Base-by-base conservation (phyloP, 23 red algal genomes). In the Gracilariopsis chorda region DNA sequence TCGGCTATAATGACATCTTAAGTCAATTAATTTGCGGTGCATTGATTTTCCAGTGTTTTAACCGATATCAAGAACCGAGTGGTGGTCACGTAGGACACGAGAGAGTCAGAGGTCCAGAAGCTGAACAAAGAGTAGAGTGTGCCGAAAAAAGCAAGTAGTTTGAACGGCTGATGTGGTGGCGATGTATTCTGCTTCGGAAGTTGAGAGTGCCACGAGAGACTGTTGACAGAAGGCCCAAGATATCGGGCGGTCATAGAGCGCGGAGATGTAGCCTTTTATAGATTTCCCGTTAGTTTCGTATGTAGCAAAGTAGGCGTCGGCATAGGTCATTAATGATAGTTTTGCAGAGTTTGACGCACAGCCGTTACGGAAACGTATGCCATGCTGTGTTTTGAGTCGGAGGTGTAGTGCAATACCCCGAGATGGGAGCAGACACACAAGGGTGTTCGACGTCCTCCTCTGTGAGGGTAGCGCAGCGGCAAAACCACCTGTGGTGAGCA, bases 1-100 rank as follows among this genome's bases (percentile, higher is more conserved):
- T n/a, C n/a, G n/a, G n/a, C n/a, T 92, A 8, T 56, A 89, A 45
- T 55, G 49, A 55, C n/a, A n/a, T n/a, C 49, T 16, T 16, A 55
- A 14, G n/a, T 55, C 49, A n/a, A 55, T n/a, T 14, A 16, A n/a
- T n/a, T 55, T 55, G 49, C n/a, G 14, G 14, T n/a, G 14, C n/a
- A 16, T 55, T 14, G 14, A 16, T 14, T 55, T 55, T 55, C 16
- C 49, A 55, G 49, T 55, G 14, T n/a, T 55, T n/a, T 55, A 14
- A 55, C 16, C 49, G n/a, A 55, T 14, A 16, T 14, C 49, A 14
- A 55, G 14, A 14, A 55, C 49, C 16, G 49, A 14, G 14, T 55
- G 49, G n/a, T 55, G 14, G 49, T 55, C 49, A 55, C 16, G 14
- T n/a, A 55, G n/a, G 14, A 55, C n/a, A 55, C 16, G 49, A n/a